Conservation (phyloP, 768 basidiomycete genomes). For the Tulasnella sp. region DNA sequence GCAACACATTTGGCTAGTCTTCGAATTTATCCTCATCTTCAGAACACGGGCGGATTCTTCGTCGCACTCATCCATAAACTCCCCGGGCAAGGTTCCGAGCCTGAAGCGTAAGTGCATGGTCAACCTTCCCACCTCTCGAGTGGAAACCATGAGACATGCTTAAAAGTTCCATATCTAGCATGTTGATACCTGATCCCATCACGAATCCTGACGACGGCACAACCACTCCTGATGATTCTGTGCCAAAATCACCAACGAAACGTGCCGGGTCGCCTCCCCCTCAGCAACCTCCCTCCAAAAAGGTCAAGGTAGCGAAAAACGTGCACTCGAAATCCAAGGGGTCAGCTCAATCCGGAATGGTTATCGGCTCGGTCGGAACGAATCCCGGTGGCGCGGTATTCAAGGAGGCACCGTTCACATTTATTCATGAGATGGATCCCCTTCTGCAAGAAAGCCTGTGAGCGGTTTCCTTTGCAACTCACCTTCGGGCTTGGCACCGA, state of each 20-base stretch:
- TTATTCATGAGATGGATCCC: constrained; percentile 61
- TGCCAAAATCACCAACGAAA: background rate
- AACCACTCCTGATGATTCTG: background rate
- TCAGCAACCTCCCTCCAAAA: background rate
- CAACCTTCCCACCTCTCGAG: background rate
- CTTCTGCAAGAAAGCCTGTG: constrained; percentile 67
- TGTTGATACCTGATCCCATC: background rate
- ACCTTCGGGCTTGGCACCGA: background rate
- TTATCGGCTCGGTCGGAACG: constrained; percentile 31
- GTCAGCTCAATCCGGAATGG: background rate
- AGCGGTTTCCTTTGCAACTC: constrained; percentile 28
- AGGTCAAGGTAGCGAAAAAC: background rate
- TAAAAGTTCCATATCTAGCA: background rate
- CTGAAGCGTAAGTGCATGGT: background rate
- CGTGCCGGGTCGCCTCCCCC: background rate
- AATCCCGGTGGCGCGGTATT: constrained; percentile 34
- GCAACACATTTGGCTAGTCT: constrained; percentile 46
- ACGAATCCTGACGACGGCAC: background rate
- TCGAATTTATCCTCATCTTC: constrained; percentile 88
- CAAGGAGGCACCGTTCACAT: constrained; percentile 90
- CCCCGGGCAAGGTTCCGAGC: background rate
- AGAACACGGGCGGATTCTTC: constrained; percentile 96
- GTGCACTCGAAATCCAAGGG: background rate
- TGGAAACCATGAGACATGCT: background rate
- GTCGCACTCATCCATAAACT: constrained; percentile 44